Base-by-base conservation (phyloP, 2,329 filamentous ascomycete genomes). In the Hypoxylon sp. region DNA sequence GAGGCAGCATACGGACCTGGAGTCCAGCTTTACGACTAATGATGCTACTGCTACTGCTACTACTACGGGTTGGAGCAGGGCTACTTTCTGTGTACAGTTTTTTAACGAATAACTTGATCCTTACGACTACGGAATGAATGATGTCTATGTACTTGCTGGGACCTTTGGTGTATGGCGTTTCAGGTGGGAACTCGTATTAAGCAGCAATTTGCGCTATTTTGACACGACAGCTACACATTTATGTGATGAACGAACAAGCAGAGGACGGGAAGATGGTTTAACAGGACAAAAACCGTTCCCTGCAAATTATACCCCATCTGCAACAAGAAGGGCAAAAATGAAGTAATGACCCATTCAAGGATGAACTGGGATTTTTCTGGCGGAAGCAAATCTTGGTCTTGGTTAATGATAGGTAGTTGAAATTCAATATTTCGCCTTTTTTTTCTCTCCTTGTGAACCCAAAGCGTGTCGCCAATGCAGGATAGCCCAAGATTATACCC, bases 11-110 rank as follows among this genome's bases (percentile, higher is more conserved):
- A 48, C 31, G 49, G 41, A 7, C 17, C 21, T 7, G 55, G 40
- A 25, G 42, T 16, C 13, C 43, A 45, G 11, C 27, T 52, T 52
- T 57, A 53, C 30, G 53, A 53, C 8, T 53, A 37, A 50, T 53
- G 29, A 53, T 16, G n/a, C n/a, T n/a, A n/a, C n/a, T n/a, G n/a
- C n/a, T n/a, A n/a, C n/a, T n/a, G n/a, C n/a, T n/a, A n/a, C n/a
- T 25, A 34, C 21, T 11, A 30, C 17, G 47, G 6, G 40, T 21
- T 36, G 42, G 11, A 21, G 37, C 11, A 35, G 30, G 23, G 15
- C 32, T 29, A 29, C 17, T 26, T 29, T n/a, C 15, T 42, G 26
- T 37, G 2, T 35, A 42, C 29, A 30, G 27, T 12, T 32, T 29
- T 41, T 17, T 13, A 31, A 52, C 16, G 40, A 38, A 45, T 51